phyloP scores from a whole-genome alignment of 208 protist species.

The Trypanosoma mega region DNA sequence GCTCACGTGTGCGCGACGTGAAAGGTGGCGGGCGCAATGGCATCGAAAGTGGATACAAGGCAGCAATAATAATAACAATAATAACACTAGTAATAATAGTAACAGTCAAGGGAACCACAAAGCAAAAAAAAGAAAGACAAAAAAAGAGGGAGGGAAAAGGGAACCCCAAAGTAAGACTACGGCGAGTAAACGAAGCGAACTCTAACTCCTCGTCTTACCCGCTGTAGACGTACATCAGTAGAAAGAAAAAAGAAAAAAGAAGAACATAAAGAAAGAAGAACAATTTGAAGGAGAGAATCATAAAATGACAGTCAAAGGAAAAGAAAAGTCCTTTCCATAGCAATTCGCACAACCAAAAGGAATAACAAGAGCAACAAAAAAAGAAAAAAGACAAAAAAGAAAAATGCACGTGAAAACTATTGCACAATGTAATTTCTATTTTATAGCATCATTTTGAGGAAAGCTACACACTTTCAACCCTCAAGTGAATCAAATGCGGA shows the following conservation, averaged over 20 bases:
- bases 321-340: too few relatives aligned
- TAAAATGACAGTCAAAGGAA: too few relatives aligned
- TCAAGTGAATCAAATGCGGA: too few relatives aligned
- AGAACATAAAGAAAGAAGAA: constrained; percentile 4
- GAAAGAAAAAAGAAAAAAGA: neutral
- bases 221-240: too few relatives aligned
- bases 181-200: too few relatives aligned
- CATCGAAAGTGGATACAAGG: too few relatives aligned
- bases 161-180: neutral
- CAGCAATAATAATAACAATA: too few relatives aligned
- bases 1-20: neutral
- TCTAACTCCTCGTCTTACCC: too few relatives aligned
- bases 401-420: constrained; percentile 2
- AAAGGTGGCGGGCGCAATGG: neutral
- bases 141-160: neutral
- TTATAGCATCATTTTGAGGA: neutral
- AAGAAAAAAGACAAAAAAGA: constrained; percentile 2
- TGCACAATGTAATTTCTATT: neutral
- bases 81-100: too few relatives aligned
- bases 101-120: neutral
- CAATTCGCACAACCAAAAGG: constrained; percentile 6
- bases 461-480: too few relatives aligned
- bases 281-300: neutral
- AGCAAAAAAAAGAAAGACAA: neutral
- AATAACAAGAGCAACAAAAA: constrained; percentile 17